Percentiles rank a stretch among this genome's conserved stretches.
phyloP scores from a whole-genome alignment of 2,329 filamentous ascomycete genomes.

The Knufia fluminis region DNA sequence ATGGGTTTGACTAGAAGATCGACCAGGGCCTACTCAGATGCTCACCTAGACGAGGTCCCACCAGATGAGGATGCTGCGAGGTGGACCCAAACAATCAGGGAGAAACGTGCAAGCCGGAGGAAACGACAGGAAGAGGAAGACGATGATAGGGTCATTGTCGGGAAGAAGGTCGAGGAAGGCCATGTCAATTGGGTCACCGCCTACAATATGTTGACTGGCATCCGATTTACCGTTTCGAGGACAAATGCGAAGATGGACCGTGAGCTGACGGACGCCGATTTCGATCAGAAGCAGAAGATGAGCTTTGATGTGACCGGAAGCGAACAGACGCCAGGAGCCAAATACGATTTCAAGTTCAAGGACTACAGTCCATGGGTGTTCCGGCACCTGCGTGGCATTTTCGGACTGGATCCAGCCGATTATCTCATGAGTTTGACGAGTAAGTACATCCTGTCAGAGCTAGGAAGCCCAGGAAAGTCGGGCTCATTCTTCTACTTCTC shows the following conservation, averaged over 20 bases:
- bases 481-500: slow-evolving; percentile 99
- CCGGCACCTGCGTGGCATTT: slow-evolving; percentile 75
- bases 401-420: slow-evolving; percentile 89
- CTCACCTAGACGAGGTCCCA: slow-evolving; percentile 69
- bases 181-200: slow-evolving; percentile 96
- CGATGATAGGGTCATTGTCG: slow-evolving; percentile 79
- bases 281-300: slow-evolving; percentile 90
- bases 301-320: slow-evolving; percentile 98
- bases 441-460: slow-evolving; percentile 96
- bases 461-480: slow-evolving; percentile 94
- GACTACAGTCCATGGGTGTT: slow-evolving; percentile 99
- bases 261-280: slow-evolving; percentile 81
- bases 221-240: slow-evolving; percentile 89
- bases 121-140: slow-evolving; percentile 82
- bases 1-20: slow-evolving; percentile 69
- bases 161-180: slow-evolving; percentile 94
- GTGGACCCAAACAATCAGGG: slow-evolving; percentile 87
- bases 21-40: slow-evolving; percentile 77
- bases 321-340: slow-evolving; percentile 91
- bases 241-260: slow-evolving; percentile 96
- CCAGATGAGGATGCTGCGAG: slow-evolving; percentile 84
- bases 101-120: slow-evolving; percentile 81
- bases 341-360: slow-evolving; percentile 99
- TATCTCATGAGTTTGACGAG: slow-evolving; percentile 97
- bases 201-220: slow-evolving; percentile 99